Base-by-base conservation (phyloP, 352 stramenopile genomes). In the Phytopythium litorale region DNA sequence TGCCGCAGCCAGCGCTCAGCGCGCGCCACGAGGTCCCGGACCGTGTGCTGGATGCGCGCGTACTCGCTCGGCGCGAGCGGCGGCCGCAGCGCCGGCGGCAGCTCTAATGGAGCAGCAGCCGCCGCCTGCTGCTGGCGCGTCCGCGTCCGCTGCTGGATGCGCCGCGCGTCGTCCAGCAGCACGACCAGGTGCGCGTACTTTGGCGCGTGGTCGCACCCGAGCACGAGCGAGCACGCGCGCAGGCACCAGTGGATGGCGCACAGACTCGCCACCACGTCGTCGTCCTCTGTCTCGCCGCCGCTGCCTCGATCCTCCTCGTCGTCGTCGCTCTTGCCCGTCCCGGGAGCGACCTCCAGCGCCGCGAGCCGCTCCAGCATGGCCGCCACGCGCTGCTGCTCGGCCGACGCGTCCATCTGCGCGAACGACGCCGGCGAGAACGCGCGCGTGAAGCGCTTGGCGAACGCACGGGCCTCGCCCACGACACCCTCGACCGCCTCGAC, bases 231-330 rank as follows among this genome's bases (percentile, higher is more conserved):
- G 53, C 83, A 94, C 12, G 85, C 85, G 5, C 81, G 78, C 35
- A 94, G 64, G 46, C 81, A 92, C 85, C 85, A 94, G 50, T 94
- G 85, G 35, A 92, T 75, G 23, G 83, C 75, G 16, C 65, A 75
- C 33, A 94, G 60, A n/a, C 75, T 81, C 16, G 67, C 62, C 18
- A 87, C 71, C 15, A 75, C 70, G 15, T 59, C 65, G 19, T 94
- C 84, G 13, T 81, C 48, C 51, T 67, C 58, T 5, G 76, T 45
- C 30, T 80, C 73, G 2, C 79, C 33, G 11, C 53, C 58, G 4
- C 71, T 76, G n/a, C 78, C 54, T 46, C 78, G 70, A 1, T 58
- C 56, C 63, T 81, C 74, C 28, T 83, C 49, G 32, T 80, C 71
- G 4, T 51, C 50, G 1, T 68, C 56, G 33, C 38, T 7, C 11